A percentile compares a stretch with the other conserved stretches of the same genome.
Conservation (phyloP, 352 stramenopile genomes). For the Globisporangium solare region DNA sequence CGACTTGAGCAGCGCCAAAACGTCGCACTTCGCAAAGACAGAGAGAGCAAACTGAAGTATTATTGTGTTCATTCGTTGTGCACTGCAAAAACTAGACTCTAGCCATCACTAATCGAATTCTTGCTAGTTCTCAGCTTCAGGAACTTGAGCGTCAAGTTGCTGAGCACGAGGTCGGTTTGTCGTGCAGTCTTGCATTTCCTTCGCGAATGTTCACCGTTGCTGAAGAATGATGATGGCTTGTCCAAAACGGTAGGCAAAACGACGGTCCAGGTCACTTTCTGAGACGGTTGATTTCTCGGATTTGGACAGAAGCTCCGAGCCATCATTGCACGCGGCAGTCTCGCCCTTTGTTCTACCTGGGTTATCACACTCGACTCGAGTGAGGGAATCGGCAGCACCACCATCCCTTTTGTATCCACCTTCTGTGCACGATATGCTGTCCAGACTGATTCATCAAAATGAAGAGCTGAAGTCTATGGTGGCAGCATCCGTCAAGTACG, state of each 20-base stretch:
- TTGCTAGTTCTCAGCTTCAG: conserved; percentile 23
- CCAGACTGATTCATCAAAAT: conserved; percentile 22
- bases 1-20: conserved; percentile 22
- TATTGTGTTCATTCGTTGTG: neutral
- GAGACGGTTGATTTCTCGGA: neutral
- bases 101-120: neutral
- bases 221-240: neutral
- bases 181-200: neutral
- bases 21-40: conserved; percentile 13
- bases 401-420: neutral
- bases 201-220: no score
- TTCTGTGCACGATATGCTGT: conserved; percentile 14
- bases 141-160: conserved; percentile 26
- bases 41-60: conserved; percentile 21
- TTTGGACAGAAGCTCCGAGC: neutral
- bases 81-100: no score
- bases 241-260: neutral
- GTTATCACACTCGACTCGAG: neutral
- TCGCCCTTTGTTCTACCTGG: neutral
- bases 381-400: neutral
- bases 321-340: neutral
- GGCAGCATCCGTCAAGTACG: conserved; percentile 2
- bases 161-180: conserved; percentile 22
- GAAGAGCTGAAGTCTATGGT: conserved; percentile 21
- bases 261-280: neutral